Evolutionary conservation across 345 rosid genomes (phyloP), one percentile per base, ranked within the genome.

Genomic region (Sisymbrium irio): DNA sequence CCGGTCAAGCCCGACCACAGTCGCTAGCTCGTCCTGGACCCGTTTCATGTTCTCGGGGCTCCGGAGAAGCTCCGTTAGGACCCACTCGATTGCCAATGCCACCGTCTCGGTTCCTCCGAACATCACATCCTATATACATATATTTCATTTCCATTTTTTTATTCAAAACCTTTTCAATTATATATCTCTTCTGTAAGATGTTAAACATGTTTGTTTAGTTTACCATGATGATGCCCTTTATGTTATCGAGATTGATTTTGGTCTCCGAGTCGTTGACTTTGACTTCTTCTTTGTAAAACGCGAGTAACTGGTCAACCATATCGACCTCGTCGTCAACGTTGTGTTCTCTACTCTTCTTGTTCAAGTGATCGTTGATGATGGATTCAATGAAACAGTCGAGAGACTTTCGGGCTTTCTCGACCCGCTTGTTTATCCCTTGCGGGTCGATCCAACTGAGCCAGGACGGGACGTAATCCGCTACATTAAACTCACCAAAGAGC

Each of bases 201-300:
- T 15, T 7, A 41, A 41, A 41, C 33, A 8, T 4, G 15, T 36
- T 40, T 15, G 6, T 30, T 30, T 10, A 6, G 18, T 20, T 51
- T 86, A 90, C 97, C 98, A 93, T 87, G 83, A 93, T 90, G 40
- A 93, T 83, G 60, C 92, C 97, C 72, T 93, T 93, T 67, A 93
- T 87, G 82, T 87, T 83, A 27, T 86, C 84, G 32, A 90, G 83
- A n/a, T 67, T 83, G 67, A 90, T 77, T 19, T 85, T 73, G 46
- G 84, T 77, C 41, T 78, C 83, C 0, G 85, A 70, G 60, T 82
- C 84, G 0, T 82, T 91, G 0, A 71, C 74, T 45, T 81, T 79
- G 4, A 44, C 67, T 45, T 80, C 88, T 44, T 93, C 85, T 47
- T 83, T 60, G 72, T 84, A 93, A 53, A 90, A 89, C 13, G 81